Conservation (phyloP, 208 protist genomes). For the Trypanosoma vivax region DNA sequence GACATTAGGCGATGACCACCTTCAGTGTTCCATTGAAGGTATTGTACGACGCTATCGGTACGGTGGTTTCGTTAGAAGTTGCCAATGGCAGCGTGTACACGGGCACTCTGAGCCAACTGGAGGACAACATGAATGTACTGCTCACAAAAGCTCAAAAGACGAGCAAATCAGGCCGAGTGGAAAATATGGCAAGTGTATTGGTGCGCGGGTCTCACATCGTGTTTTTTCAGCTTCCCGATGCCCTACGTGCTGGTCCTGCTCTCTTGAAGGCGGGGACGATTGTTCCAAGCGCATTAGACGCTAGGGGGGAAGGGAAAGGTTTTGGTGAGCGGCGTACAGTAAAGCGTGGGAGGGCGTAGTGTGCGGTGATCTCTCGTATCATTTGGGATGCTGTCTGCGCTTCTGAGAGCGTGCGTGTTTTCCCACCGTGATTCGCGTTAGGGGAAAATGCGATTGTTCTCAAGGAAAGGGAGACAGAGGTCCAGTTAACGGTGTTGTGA, state of each 20-base stretch:
- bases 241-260: slow-evolving; percentile 64
- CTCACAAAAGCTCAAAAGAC: slow-evolving; percentile 76
- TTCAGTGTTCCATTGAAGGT: slow-evolving; percentile 90
- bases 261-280: slow-evolving; percentile 52
- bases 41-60: slow-evolving; percentile 88
- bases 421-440: too few relatives aligned
- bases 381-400: not conserved
- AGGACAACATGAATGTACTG: slow-evolving; percentile 92
- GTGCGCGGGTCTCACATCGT: slow-evolving; percentile 87
- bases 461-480: too few relatives aligned
- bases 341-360: slow-evolving; percentile 12
- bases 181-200: slow-evolving; percentile 69
- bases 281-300: slow-evolving; percentile 56
- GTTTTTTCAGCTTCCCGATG: slow-evolving; percentile 90
- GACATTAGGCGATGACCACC: slow-evolving; percentile 19
- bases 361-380: not conserved
- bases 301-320: slow-evolving; percentile 74
- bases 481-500: too few relatives aligned
- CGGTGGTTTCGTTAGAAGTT: slow-evolving; percentile 87
- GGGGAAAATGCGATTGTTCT: too few relatives aligned
- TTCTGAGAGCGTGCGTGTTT: not conserved
- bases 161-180: slow-evolving; percentile 47
- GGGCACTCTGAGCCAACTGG: slow-evolving; percentile 75
- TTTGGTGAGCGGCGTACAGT: slow-evolving; percentile 35
- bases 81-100: slow-evolving; percentile 87